A percentile compares a stretch with the other conserved stretches of the same genome.
Conservation (phyloP, 495 filamentous ascomycete genomes). For the Hyphodiscus hymeniophilus region DNA sequence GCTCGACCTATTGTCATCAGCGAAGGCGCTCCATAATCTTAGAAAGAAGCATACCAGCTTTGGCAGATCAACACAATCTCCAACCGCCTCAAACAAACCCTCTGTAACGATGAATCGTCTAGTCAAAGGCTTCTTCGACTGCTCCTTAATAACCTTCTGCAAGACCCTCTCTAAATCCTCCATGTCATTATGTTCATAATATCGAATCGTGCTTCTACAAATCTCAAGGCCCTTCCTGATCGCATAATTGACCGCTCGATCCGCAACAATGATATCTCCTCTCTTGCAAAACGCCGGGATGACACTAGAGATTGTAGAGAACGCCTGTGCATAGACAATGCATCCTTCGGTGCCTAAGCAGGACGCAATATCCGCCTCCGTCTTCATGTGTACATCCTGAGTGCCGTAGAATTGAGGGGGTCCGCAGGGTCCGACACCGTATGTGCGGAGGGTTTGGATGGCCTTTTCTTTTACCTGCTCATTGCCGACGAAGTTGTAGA, state of each 20-base stretch:
- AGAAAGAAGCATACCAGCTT: conserved; percentile 51
- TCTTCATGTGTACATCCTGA: conserved; percentile 97
- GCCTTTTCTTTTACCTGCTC: conserved; percentile 90
- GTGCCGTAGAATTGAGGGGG: conserved; percentile 97
- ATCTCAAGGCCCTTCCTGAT: conserved; percentile 93
- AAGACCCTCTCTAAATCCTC: conserved; percentile 84
- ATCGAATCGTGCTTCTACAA: conserved; percentile 78
- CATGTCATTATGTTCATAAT: conserved; percentile 97
- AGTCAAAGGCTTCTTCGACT: conserved; percentile 77
- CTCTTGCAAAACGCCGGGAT: conserved; percentile 95
- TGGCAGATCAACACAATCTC: conserved; percentile 78
- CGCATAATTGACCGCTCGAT: conserved; percentile 87
- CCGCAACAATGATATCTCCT: conserved; percentile 97
- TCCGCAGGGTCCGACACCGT: conserved; percentile 93
- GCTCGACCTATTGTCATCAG: conserved; percentile 53
- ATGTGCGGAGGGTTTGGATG: conserved; percentile 84
- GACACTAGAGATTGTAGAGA: conserved; percentile 88
- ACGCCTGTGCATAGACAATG: conserved; percentile 92
- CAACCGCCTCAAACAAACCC: conserved; percentile 84
- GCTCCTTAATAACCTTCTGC: conserved; percentile 76
- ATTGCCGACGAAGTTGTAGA: conserved; percentile 92
- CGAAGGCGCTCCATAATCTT: conserved; percentile 14
- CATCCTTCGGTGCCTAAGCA: conserved; percentile 79
- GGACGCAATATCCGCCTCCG: conserved; percentile 85
- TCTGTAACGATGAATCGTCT: conserved; percentile 94